phyloP scores from a whole-genome alignment of 2,329 filamentous ascomycete genomes.

The Pezicula neosporulosa region DNA sequence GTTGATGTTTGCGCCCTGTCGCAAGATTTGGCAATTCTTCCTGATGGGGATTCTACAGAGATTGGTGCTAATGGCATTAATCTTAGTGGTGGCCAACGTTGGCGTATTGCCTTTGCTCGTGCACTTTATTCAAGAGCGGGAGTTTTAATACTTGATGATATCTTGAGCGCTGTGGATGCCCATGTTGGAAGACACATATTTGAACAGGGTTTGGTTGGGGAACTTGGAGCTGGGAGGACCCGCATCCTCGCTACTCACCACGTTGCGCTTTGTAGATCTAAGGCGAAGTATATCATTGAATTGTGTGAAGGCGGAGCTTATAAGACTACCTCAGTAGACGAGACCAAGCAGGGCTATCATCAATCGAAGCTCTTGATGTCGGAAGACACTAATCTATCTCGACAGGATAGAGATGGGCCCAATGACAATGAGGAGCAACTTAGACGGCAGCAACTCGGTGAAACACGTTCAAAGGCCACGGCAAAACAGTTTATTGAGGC shows the following conservation, averaged over 20 bases:
- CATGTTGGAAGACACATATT: conserved; percentile 78
- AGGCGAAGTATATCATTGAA: conserved; percentile 71
- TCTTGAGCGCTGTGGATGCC: conserved; percentile 77
- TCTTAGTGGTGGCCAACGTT: conserved; percentile 78
- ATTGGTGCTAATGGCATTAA: conserved; percentile 85
- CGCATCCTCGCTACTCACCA: conserved; percentile 80
- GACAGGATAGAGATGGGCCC: no score
- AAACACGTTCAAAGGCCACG: conserved; percentile 18
- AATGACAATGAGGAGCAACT: no score
- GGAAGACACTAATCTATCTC: no score
- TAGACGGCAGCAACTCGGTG: no score
- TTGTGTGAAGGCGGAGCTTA: conserved; percentile 58
- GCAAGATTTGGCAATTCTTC: conserved; percentile 73
- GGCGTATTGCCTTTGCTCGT: conserved; percentile 75
- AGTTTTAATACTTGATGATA: conserved; percentile 76
- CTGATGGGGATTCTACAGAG: conserved; percentile 75
- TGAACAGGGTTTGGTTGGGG: conserved; percentile 69
- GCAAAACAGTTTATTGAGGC: conserved; percentile 74
- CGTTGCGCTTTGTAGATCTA: conserved; percentile 65
- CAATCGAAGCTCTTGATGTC: no score
- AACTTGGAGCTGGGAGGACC: conserved; percentile 66
- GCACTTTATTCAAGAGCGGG: conserved; percentile 77
- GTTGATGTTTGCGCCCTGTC: conserved; percentile 68
- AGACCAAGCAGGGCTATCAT: no score
- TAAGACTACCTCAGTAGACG: no score